Base-by-base conservation (phyloP, 2,329 filamentous ascomycete genomes). In the Tolypocladium sp. region DNA sequence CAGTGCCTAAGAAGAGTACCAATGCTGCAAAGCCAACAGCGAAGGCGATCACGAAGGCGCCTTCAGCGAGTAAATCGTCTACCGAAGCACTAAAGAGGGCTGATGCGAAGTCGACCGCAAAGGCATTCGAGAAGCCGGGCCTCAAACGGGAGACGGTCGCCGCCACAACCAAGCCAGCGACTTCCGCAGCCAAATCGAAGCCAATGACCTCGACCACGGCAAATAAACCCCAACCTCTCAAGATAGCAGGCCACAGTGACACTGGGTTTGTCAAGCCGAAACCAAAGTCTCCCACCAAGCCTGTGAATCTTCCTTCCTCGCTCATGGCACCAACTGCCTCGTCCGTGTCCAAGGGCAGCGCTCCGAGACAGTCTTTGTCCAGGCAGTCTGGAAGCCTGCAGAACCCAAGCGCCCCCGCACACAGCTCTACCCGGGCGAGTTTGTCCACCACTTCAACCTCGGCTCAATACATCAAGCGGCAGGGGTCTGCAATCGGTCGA, bases 281-380 rank as follows among this genome's bases (percentile, higher is more conserved):
- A 69, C 74, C 80, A 46, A 86, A 84, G 71, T 90, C 88, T 13
- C 86, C 86, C 2, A 91, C 89, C 2, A 83, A 85, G 58, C 87
- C 88, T 12, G 77, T 86, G 57, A 83, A 82, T 59, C 76, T 91
- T 1, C 85, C 88, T 10, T 77, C 87, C 12, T 86, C 87, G 59
- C 76, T 91, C 37, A 88, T 80, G 30, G 85, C 87, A 7, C 88
- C 86, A 38, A 92, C 89, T 4, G 83, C 88, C 30, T 80, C 89
- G 0, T 91, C 85, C 1, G 83, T 82, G 20, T 86, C 85, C 17
- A 90, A 87, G 71, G 77, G 64, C 30, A 63, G 63, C n/a, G 59
- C 63, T 17, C 59, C 69, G 6, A 65, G 67, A 9, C 66, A 66
- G 41, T 63, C 65, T 15, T 57, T 62, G n/a, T 64, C 62, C 17